A percentile compares a stretch with the other conserved stretches of the same genome.
Conservation (phyloP, 768 basidiomycete genomes). For the Trametes coccinea region DNA sequence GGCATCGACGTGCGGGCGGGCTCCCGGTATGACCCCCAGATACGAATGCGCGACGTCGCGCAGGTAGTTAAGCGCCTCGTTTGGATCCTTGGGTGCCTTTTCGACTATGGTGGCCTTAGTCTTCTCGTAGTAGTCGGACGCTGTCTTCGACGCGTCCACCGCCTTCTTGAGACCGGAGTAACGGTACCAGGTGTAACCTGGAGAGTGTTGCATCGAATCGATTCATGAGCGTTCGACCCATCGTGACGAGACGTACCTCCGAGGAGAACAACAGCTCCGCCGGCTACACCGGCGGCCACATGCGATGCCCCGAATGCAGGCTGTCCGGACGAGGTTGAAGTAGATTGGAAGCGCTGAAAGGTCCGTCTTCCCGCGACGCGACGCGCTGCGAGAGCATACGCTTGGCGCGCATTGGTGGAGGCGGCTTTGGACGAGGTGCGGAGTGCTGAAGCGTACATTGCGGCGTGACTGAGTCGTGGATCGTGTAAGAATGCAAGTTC, state of each 20-base stretch:
- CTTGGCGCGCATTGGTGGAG: background rate
- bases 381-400: slow-evolving; percentile 13
- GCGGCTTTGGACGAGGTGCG: slow-evolving; percentile 1
- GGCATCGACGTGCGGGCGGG: slow-evolving; percentile 40
- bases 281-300: slow-evolving; percentile 32
- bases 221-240: background rate
- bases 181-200: slow-evolving; percentile 41
- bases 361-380: slow-evolving; percentile 24
- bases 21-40: slow-evolving; percentile 40
- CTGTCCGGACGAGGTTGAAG: background rate
- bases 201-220: background rate
- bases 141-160: slow-evolving; percentile 37
- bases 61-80: slow-evolving; percentile 39
- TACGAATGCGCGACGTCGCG: slow-evolving; percentile 44
- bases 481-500: background rate
- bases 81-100: slow-evolving; percentile 32
- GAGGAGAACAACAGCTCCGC: slow-evolving; percentile 32
- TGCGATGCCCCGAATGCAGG: slow-evolving; percentile 23
- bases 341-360: slow-evolving; percentile 29
- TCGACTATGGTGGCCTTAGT: slow-evolving; percentile 30
- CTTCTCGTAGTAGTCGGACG: slow-evolving; percentile 28
- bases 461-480: background rate
- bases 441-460: slow-evolving; percentile 13
- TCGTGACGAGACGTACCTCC: slow-evolving; percentile 26
- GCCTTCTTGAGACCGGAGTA: slow-evolving; percentile 40